A percentile compares a stretch with the other conserved stretches of the same genome.
These are phyloP conservation scores for Aureobasidium lini DNA, from an alignment of 2,329 filamentous ascomycete genomes.

Conservation along the genomic window DNA sequence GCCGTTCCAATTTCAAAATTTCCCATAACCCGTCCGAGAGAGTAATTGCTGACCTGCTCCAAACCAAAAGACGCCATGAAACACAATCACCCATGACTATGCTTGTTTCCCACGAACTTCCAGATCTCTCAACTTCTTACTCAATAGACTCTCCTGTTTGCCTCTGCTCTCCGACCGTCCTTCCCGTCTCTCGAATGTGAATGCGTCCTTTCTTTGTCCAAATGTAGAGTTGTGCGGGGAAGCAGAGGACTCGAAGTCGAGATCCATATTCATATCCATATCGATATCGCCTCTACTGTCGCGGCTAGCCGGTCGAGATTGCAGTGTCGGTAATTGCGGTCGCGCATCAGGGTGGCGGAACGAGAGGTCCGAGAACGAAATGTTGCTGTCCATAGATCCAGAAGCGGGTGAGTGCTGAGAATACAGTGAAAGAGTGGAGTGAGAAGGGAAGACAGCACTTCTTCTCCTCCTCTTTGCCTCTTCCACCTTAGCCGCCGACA, in stretches of 20 bases:
- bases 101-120: background rate
- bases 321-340: background rate
- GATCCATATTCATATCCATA: background rate
- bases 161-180: background rate
- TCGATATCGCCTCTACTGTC: background rate
- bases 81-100: too few relatives aligned
- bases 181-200: background rate
- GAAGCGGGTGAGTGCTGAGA: background rate
- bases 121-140: background rate
- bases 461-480: slow-evolving; percentile 27
- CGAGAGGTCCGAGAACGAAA: background rate
- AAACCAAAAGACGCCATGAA: too few relatives aligned
- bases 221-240: background rate
- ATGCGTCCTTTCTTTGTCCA: background rate
- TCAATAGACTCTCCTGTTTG: background rate
- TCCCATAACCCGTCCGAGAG: too few relatives aligned
- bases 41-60: too few relatives aligned
- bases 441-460: slow-evolving; percentile 18
- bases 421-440: background rate
- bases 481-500: slow-evolving; percentile 17
- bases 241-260: background rate
- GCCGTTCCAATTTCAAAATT: too few relatives aligned
- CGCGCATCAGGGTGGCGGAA: background rate
- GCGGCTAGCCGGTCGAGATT: background rate
- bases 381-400: background rate